phyloP scores from a whole-genome alignment of 306 rosid genomes.

The Casuarina cunninghamiana region DNA sequence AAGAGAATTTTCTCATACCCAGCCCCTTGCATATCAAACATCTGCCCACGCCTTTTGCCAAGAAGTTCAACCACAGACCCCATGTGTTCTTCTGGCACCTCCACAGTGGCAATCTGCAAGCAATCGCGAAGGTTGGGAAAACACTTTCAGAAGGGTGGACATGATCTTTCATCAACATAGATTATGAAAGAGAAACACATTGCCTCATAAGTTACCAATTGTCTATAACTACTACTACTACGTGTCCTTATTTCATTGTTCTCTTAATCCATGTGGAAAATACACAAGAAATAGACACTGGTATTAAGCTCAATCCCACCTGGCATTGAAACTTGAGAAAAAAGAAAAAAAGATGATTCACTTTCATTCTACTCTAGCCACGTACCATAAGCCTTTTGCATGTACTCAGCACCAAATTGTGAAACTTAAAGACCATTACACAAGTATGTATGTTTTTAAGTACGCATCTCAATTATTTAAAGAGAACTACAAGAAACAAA shows the following conservation, averaged over 20 bases:
- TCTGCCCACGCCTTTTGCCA: slow-evolving; percentile 92
- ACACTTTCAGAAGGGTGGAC: background rate
- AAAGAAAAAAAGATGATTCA: background rate
- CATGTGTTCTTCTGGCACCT: slow-evolving; percentile 96
- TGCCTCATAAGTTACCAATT: background rate
- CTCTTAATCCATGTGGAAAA: background rate
- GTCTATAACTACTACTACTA: background rate
- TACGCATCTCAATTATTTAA: background rate
- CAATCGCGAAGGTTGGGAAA: slow-evolving; percentile 28
- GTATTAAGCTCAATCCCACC: background rate
- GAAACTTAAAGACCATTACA: background rate
- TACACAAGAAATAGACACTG: background rate
- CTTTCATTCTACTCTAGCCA: background rate
- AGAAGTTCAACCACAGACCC: slow-evolving; percentile 96
- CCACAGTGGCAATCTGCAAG: slow-evolving; percentile 89
- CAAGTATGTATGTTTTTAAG: background rate
- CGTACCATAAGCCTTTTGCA: background rate
- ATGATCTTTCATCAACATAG: background rate
- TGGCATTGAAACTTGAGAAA: background rate
- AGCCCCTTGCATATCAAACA: slow-evolving; percentile 96
- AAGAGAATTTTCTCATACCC: slow-evolving; percentile 61
- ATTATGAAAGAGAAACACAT: background rate
- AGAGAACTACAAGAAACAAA: background rate
- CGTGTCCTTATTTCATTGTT: background rate
- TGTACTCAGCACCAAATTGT: background rate